Conservation (phyloP, 441 rosid species). For the Hypseocharis bilobata region DNA sequence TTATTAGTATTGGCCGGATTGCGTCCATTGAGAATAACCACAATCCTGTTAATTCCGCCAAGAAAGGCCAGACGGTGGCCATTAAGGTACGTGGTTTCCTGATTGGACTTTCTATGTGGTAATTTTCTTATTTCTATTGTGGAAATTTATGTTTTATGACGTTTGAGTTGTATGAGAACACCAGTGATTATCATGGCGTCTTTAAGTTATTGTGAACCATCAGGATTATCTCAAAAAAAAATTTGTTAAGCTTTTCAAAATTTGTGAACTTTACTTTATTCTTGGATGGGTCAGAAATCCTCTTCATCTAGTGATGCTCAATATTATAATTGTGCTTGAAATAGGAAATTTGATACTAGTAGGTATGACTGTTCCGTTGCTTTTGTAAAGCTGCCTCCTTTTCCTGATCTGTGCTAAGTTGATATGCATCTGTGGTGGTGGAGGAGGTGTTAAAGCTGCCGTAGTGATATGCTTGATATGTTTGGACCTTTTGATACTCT, state of each 20-base stretch:
- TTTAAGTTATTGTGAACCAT: background rate
- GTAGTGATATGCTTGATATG: no score
- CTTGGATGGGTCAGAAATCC: background rate
- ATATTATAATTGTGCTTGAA: background rate
- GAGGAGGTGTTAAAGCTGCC: background rate
- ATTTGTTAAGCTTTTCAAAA: background rate
- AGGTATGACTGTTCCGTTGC: background rate
- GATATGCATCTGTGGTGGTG: background rate
- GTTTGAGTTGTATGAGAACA: background rate
- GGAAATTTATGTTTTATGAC: background rate
- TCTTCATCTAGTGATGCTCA: background rate
- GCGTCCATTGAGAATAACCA: conserved; percentile 77
- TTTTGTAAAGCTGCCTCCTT: background rate
- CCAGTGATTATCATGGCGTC: no score
- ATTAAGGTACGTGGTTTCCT: conserved; percentile 51
- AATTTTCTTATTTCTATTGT: background rate
- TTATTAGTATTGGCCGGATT: conserved; percentile 76
- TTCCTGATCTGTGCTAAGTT: background rate
- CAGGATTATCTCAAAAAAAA: background rate
- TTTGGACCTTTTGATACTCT: no score
- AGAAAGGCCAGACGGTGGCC: conserved; percentile 75
- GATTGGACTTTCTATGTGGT: conserved; percentile 1
- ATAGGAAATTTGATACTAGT: background rate
- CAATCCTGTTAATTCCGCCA: conserved; percentile 68
- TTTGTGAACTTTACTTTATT: background rate